Evolutionary conservation across 106 monocot species (phyloP), one percentile per base, ranked within the genome.

Genomic region (Dendrobium huoshanense): DNA sequence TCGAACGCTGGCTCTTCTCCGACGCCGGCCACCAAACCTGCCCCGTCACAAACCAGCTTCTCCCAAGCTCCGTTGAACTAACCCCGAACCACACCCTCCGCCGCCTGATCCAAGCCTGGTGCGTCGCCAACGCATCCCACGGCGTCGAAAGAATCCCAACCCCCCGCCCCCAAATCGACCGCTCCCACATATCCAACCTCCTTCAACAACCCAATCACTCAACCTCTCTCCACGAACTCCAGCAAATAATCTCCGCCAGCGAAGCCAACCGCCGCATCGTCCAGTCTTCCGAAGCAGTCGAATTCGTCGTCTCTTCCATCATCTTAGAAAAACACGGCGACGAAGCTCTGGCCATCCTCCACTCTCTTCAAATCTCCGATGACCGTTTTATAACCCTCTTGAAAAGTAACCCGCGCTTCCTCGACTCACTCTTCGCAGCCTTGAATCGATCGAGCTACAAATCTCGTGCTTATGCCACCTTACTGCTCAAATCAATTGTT

Each of bases 61-160:
- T 87, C 10, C 76, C 49, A 2, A 17, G 49, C 22, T 24, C 75
- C 72, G 33, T 41, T 27, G 79, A 79, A 13, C 81, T 87, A 1
- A 87, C 84, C 4, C 88, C 89, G 0, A 92, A 92, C 85, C 89
- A 87, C 84, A 92, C 88, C 55, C 85, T 92, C 47, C 84, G 92
- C 47, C 86, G 90, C 20, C 79, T 92, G 4, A 90, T 88, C 68
- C 92, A 92, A 49, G 43, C 82, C 4, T 92, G 92, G 90, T 93
- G 90, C 86, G 78, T 81, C 20, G 77, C 72, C 58, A 77, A 88
- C 83, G 83, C 89, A 41, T 80, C 85, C n/a, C 8, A 41, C 17
- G 91, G 84, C 80, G 55, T 92, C 83, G 88, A 93, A 77, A 82
- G 90, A 4, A 79, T 90, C 77, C 90, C 90, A 5, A 88, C 90